A percentile compares a stretch with the other conserved stretches of the same genome.
Conservation (phyloP, 495 filamentous ascomycete genomes). For the Pyrenopolyporus hunteri region DNA sequence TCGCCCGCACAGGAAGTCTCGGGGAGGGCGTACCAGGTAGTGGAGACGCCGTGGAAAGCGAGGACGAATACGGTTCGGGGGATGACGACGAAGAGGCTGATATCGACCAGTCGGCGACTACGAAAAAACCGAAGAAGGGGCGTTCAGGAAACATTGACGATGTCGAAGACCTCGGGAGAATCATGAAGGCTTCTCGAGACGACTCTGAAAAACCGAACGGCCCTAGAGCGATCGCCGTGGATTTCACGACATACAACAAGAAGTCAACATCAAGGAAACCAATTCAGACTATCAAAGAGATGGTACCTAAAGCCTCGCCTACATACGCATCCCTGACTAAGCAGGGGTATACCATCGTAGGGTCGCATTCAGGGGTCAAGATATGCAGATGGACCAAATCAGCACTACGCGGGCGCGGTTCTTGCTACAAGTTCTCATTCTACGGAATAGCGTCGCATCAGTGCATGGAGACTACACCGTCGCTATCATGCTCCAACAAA, state of each 20-base stretch:
- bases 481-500: constrained; percentile 94
- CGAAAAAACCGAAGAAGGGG: constrained; percentile 44
- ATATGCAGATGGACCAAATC: constrained; percentile 99
- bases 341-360: constrained; percentile 94
- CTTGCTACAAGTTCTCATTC: constrained; percentile 96
- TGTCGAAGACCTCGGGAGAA: constrained; percentile 81
- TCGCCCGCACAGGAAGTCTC: constrained; percentile 63
- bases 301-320: constrained; percentile 89
- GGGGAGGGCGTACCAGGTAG: constrained; percentile 83
- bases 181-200: constrained; percentile 57
- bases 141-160: constrained; percentile 65
- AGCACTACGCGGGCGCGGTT: constrained; percentile 90
- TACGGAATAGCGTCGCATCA: constrained; percentile 95
- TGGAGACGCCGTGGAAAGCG: constrained; percentile 82
- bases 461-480: constrained; percentile 97
- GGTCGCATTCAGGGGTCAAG: constrained; percentile 94
- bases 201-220: constrained; percentile 45
- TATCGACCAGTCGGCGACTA: constrained; percentile 47
- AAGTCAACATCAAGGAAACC: constrained; percentile 55
- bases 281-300: constrained; percentile 70
- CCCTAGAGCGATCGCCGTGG: constrained; percentile 70
- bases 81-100: constrained; percentile 65
- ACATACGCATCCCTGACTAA: constrained; percentile 89
- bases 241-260: constrained; percentile 77
- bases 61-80: constrained; percentile 67